Evolutionary conservation across 2,329 filamentous ascomycete species (phyloP).

Genomic region (Aspergillus udagawae): DNA sequence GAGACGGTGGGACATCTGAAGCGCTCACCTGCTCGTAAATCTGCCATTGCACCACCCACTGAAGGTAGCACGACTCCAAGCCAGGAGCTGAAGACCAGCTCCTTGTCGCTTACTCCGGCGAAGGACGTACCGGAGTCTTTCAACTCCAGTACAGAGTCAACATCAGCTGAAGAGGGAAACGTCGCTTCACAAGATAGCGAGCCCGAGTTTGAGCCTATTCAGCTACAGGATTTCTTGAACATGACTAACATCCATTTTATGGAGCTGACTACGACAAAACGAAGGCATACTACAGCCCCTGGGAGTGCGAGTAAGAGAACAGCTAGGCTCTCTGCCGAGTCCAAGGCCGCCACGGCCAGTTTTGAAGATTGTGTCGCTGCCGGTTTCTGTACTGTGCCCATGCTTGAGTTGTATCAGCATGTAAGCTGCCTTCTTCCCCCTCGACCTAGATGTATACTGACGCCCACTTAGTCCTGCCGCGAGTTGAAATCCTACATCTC

Average conservation of each 20-base stretch:
- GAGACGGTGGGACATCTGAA: slow-evolving; percentile 61
- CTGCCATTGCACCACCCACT: slow-evolving; percentile 28
- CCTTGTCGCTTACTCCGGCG: slow-evolving; percentile 31
- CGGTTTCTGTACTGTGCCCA: slow-evolving; percentile 84
- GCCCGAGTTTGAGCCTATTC: slow-evolving; percentile 59
- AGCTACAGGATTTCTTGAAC: slow-evolving; percentile 87
- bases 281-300: slow-evolving; percentile 75
- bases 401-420: slow-evolving; percentile 92
- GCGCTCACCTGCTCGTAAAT: slow-evolving; percentile 45
- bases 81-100: slow-evolving; percentile 37
- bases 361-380: slow-evolving; percentile 80
- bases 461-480: slow-evolving; percentile 63
- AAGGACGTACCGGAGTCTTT: slow-evolving; percentile 19
- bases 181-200: slow-evolving; percentile 42
- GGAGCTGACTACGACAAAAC: slow-evolving; percentile 94
- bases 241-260: slow-evolving; percentile 98
- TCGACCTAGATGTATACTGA: slow-evolving; percentile 23
- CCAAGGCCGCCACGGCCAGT: slow-evolving; percentile 27
- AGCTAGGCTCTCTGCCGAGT: slow-evolving; percentile 19
- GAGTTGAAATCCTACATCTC: slow-evolving; percentile 97
- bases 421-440: slow-evolving; percentile 43
- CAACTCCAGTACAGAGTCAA: slow-evolving; percentile 36
- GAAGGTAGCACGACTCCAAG: slow-evolving; percentile 52
- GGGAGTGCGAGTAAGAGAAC: slow-evolving; percentile 36
- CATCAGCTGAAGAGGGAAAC: slow-evolving; percentile 45